phyloP scores from a whole-genome alignment of 768 basidiomycete genomes.

The Lepiota brunneoincarnata region DNA sequence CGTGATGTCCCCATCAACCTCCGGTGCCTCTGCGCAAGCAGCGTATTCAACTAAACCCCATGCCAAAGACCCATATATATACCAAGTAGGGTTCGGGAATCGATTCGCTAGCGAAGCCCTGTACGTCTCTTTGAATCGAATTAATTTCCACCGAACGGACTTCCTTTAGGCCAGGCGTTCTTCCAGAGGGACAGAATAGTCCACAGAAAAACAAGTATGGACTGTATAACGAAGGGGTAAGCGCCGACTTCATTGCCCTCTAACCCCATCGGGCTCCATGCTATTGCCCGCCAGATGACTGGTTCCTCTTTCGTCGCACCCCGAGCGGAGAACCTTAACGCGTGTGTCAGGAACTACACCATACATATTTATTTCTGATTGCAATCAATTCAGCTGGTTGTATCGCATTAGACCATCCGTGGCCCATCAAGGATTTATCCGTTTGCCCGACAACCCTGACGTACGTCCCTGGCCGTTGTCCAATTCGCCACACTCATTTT shows the following conservation, averaged over 20 bases:
- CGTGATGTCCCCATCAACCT: conserved; percentile 24
- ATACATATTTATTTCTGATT: neutral
- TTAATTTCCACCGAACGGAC: neutral
- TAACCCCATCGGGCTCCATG: neutral
- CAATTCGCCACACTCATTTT: neutral
- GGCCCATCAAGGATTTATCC: conserved; percentile 59
- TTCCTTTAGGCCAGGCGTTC: conserved; percentile 43
- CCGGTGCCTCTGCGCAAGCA: conserved; percentile 38
- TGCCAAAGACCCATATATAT: conserved; percentile 50
- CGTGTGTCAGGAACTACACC: conserved; percentile 30
- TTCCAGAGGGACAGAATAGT: conserved; percentile 58
- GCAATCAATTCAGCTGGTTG: conserved; percentile 42
- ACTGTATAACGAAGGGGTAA: conserved; percentile 57
- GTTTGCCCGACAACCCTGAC: conserved; percentile 55
- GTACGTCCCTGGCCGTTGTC: conserved; percentile 29
- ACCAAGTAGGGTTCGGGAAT: conserved; percentile 60
- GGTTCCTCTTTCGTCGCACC: conserved; percentile 61
- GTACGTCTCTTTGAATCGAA: conserved; percentile 28
- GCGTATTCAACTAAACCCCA: conserved; percentile 34
- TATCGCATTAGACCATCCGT: conserved; percentile 71
- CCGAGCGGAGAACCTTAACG: conserved; percentile 47
- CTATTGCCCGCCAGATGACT: conserved; percentile 41
- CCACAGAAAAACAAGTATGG: conserved; percentile 65
- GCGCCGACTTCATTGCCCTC: conserved; percentile 14
- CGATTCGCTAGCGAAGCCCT: conserved; percentile 54